Conservation (phyloP, 2,329 filamentous ascomycete genomes). For the Paracoccidioides lutzii region DNA sequence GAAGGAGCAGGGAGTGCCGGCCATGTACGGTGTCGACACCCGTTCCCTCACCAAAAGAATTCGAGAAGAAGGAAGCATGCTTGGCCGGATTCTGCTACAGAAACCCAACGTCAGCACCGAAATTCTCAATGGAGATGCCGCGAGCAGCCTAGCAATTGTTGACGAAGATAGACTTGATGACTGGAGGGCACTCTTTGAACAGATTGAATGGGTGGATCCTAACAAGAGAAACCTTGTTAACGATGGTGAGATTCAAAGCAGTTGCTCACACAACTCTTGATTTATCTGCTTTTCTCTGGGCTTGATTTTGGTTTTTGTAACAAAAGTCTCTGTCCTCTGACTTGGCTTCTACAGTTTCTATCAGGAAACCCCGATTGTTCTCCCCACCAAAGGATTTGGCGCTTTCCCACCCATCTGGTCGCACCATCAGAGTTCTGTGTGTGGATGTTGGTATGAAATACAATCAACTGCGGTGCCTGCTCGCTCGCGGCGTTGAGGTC, state of each 20-base stretch:
- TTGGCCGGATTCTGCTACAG: slow-evolving; percentile 74
- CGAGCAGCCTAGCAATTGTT: slow-evolving; percentile 30
- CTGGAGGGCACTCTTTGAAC: slow-evolving; percentile 54
- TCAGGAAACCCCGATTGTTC: slow-evolving; percentile 74
- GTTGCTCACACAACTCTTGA: not conserved
- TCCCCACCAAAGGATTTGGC: slow-evolving; percentile 49
- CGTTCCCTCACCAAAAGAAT: slow-evolving; percentile 89
- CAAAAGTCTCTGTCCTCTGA: slow-evolving; percentile 2
- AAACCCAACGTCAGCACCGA: slow-evolving; percentile 33
- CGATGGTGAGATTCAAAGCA: slow-evolving; percentile 58
- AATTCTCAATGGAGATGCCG: slow-evolving; percentile 21
- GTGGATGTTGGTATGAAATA: slow-evolving; percentile 97
- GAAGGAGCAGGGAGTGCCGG: slow-evolving; percentile 87
- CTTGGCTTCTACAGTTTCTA: slow-evolving; percentile 55
- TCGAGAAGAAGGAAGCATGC: slow-evolving; percentile 87
- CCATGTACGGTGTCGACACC: slow-evolving; percentile 91
- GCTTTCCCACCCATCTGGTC: slow-evolving; percentile 77
- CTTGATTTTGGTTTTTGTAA: not conserved
- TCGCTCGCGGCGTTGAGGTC: slow-evolving; percentile 84
- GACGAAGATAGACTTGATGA: slow-evolving; percentile 22
- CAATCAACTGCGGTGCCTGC: slow-evolving; percentile 89
- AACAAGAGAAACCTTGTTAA: slow-evolving; percentile 87
- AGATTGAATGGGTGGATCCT: slow-evolving; percentile 78
- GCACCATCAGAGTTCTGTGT: slow-evolving; percentile 74
- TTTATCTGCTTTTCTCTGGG: slow-evolving; percentile 1